Conservation (phyloP, 805 yeast species). For the Alloascoidea africana region DNA sequence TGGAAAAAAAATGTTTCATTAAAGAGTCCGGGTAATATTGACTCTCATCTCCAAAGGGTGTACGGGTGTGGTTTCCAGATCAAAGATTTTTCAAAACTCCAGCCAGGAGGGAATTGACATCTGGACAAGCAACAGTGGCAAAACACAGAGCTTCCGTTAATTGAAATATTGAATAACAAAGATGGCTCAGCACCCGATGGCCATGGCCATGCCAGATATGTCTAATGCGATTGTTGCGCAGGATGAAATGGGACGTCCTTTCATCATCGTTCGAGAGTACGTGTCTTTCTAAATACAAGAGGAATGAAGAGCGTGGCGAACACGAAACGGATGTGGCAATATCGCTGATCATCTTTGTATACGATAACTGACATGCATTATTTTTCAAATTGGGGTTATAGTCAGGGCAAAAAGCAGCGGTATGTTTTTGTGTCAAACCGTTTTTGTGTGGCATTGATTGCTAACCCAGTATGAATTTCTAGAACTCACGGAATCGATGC, state of each 20-base stretch:
- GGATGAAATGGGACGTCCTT: slow-evolving; percentile 98
- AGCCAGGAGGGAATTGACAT: no score
- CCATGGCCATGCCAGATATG: slow-evolving; percentile 68
- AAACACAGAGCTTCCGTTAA: no score
- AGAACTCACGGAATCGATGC: slow-evolving; percentile 73
- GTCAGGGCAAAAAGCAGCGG: slow-evolving; percentile 24
- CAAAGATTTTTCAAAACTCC: no score
- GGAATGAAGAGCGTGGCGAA: slow-evolving; percentile 1
- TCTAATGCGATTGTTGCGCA: slow-evolving; percentile 98
- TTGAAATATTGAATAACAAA: slow-evolving; percentile 2
- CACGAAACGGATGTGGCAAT: slow-evolving; percentile 4
- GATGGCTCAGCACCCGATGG: slow-evolving; percentile 19
- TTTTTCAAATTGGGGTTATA: slow-evolving; percentile 3
- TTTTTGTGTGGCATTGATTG: not conserved
- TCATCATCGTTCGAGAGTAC: slow-evolving; percentile 86
- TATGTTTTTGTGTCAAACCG: slow-evolving; percentile 3
- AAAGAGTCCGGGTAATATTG: no score
- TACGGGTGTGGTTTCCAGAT: no score
- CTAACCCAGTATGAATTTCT: not conserved
- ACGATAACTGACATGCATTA: slow-evolving; percentile 1
- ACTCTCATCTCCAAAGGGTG: no score
- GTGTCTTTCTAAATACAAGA: slow-evolving; percentile 17
- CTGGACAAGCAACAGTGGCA: no score
- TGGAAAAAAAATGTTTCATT: no score
- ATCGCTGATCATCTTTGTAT: slow-evolving; percentile 1